Evolutionary conservation across 208 protist genomes (phyloP).

Genomic region (Tetramitus jugosus): DNA sequence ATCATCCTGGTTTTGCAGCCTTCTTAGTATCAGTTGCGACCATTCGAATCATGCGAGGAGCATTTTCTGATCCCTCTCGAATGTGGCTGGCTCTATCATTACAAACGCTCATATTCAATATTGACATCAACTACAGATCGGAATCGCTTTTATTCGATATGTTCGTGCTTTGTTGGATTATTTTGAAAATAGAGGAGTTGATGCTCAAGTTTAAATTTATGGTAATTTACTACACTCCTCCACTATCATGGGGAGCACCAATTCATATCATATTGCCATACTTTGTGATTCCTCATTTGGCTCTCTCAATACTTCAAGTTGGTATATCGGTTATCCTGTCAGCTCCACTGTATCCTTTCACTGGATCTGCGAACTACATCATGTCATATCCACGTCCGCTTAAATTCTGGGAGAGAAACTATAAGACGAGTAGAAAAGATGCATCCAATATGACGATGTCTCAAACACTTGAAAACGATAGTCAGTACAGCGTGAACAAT

Average conservation of each 20-base stretch:
- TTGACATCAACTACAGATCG: not conserved
- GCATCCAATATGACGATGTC: not conserved
- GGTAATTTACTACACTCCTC: not conserved
- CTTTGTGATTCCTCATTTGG: not conserved
- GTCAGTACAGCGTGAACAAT: not conserved
- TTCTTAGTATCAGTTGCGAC: not conserved
- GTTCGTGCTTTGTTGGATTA: not conserved
- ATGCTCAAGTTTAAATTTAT: not conserved
- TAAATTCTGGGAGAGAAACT: conserved; percentile 14
- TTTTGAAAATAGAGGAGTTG: not conserved
- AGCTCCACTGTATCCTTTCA: conserved; percentile 15
- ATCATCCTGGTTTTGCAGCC: not conserved
- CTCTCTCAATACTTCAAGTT: not conserved
- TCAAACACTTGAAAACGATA: not conserved
- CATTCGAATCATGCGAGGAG: not conserved
- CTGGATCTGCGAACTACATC: conserved; percentile 2
- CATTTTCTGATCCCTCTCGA: not conserved
- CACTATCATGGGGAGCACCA: not conserved
- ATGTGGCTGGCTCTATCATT: not conserved
- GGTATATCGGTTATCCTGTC: not conserved
- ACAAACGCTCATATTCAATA: not conserved
- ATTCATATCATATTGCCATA: not conserved
- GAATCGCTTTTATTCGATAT: conserved; percentile 6
- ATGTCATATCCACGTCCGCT: not conserved
- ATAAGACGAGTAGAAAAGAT: conserved; percentile 8